Percentiles rank a stretch among this genome's conserved stretches.
phyloP scores from a whole-genome alignment of 1,284 basidiomycete species.

The Tylopilus microsporus region DNA sequence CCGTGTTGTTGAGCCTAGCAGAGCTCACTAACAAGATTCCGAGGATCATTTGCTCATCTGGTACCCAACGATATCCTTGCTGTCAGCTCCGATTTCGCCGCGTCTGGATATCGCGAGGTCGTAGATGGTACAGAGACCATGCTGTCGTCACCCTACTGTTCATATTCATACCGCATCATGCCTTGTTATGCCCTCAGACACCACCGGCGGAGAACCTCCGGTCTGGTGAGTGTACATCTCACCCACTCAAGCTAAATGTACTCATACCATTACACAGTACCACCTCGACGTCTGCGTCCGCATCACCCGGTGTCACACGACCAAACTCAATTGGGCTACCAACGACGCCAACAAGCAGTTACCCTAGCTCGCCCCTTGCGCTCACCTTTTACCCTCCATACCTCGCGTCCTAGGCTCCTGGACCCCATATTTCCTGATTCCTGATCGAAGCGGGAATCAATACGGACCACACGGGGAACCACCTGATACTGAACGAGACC shows the following conservation, averaged over 20 bases:
- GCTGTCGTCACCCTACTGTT: background rate
- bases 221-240: background rate
- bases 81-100: background rate
- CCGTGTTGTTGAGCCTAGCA: no score
- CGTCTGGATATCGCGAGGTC: no score
- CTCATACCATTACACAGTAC: background rate
- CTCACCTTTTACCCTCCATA: background rate
- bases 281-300: slow-evolving; percentile 4
- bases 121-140: background rate
- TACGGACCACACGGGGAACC: background rate
- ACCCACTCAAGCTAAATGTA: background rate
- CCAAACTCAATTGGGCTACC: background rate
- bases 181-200: background rate
- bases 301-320: slow-evolving; percentile 5
- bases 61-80: background rate
- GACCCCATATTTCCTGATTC: background rate
- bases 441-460: background rate
- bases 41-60: no score
- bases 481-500: background rate
- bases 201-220: background rate
- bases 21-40: no score
- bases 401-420: background rate
- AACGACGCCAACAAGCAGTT: slow-evolving; percentile 5
- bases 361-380: background rate
- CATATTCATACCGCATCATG: background rate